Evolutionary conservation across 306 rosid species (phyloP).

Genomic region (Purshia tridentata): DNA sequence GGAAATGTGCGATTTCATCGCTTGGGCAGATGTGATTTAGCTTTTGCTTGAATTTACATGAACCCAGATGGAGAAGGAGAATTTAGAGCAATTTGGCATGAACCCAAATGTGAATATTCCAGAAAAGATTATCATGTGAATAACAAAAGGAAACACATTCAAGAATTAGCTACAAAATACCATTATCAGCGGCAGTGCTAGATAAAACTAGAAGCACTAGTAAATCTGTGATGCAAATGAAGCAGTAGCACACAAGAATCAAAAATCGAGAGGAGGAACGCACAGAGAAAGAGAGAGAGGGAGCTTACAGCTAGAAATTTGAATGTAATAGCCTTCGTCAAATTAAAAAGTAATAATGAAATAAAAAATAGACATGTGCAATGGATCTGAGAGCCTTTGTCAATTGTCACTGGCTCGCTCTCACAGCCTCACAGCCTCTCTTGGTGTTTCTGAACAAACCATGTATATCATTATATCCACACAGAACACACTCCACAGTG

Average conservation of each 20-base stretch:
- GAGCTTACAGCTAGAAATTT: slow-evolving; percentile 30
- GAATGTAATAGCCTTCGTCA: background rate
- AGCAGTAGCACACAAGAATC: background rate
- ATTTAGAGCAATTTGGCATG: background rate
- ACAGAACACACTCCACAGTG: too few species aligned
- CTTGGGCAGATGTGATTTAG: background rate
- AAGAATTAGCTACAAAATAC: background rate
- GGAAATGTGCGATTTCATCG: background rate
- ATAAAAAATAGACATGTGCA: too few species aligned
- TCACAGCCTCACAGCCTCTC: too few species aligned
- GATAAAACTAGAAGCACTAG: background rate
- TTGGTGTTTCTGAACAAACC: too few species aligned
- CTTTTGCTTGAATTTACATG: background rate
- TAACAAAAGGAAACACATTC: background rate
- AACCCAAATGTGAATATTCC: slow-evolving; percentile 7
- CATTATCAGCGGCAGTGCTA: background rate
- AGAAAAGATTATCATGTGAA: background rate
- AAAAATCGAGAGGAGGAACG: too few species aligned
- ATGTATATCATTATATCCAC: too few species aligned
- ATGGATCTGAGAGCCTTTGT: background rate
- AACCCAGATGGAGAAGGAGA: slow-evolving; percentile 7
- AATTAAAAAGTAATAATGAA: background rate
- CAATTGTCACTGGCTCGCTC: too few species aligned
- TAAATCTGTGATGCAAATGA: background rate
- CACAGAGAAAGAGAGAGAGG: background rate